Percentiles rank a stretch among this genome's conserved stretches.
Conservation (phyloP, 306 rosid species). For the Castanea sativa region DNA sequence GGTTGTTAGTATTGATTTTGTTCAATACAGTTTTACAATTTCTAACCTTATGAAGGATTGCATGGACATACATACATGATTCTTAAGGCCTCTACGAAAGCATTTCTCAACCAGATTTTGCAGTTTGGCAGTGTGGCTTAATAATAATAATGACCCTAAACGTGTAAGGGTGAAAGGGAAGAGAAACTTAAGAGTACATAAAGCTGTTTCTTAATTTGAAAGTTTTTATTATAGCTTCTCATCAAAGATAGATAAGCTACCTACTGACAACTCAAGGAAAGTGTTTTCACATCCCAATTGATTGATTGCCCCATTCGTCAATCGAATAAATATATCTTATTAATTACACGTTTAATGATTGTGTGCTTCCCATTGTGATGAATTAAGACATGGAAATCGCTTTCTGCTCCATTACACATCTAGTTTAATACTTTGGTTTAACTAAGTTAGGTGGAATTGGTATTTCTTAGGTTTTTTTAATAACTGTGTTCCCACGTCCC, state of each 20-base stretch:
- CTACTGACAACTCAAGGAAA: conserved; percentile 27
- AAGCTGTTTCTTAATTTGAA: conserved; percentile 49
- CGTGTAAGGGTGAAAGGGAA: conserved; percentile 29
- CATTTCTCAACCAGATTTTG: conserved; percentile 12
- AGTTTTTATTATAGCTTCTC: conserved; percentile 50
- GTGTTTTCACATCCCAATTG: conserved; percentile 26
- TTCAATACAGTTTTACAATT: neutral
- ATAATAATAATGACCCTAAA: conserved; percentile 32
- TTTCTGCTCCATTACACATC: conserved; percentile 20
- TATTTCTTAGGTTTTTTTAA: neutral
- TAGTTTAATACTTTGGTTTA: conserved; percentile 15
- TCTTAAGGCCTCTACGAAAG: neutral
- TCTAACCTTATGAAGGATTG: neutral
- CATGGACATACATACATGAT: neutral
- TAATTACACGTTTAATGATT: conserved; percentile 12
- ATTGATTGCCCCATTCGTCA: conserved; percentile 28
- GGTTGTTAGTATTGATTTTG: neutral
- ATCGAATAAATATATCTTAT: conserved; percentile 31
- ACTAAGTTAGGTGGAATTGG: conserved; percentile 1
- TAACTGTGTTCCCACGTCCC: neutral
- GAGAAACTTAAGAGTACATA: conserved; percentile 39
- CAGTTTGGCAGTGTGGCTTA: conserved; percentile 24
- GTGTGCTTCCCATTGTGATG: conserved; percentile 4
- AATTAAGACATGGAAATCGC: neutral
- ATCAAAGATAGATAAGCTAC: conserved; percentile 46